phyloP scores from a whole-genome alignment of 176 grass and related monocot species.

The Puccinellia tenuiflora region DNA sequence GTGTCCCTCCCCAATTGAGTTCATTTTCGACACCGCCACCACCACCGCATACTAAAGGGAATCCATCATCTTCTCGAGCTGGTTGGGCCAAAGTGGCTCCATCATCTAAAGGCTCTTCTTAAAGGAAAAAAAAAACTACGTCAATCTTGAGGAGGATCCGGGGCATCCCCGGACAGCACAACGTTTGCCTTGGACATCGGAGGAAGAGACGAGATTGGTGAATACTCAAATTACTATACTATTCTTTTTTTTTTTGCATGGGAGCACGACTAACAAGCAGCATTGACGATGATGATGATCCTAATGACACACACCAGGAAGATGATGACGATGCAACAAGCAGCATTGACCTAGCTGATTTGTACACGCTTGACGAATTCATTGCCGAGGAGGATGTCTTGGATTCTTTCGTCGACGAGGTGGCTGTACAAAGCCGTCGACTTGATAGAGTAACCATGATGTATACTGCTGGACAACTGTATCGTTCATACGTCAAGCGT shows the following conservation, averaged over 20 bases:
- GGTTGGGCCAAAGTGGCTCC: neutral
- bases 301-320: no score
- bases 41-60: neutral
- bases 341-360: no score
- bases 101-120: neutral
- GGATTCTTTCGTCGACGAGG: no score
- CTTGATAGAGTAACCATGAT: neutral
- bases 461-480: neutral
- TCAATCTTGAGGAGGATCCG: neutral
- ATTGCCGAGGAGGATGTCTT: no score
- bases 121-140: no score
- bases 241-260: no score
- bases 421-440: no score
- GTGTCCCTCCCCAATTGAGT: neutral
- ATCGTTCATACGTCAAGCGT: neutral
- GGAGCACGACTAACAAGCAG: no score
- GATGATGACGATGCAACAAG: no score
- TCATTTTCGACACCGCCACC: neutral
- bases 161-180: neutral
- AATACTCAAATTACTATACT: neutral
- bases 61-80: neutral
- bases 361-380: no score
- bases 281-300: no score
- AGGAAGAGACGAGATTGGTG: neutral
- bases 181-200: neutral